These are phyloP conservation scores for Cyberlindnera lachancei DNA, from an alignment of 805 yeast species.

Conservation along the genomic window DNA sequence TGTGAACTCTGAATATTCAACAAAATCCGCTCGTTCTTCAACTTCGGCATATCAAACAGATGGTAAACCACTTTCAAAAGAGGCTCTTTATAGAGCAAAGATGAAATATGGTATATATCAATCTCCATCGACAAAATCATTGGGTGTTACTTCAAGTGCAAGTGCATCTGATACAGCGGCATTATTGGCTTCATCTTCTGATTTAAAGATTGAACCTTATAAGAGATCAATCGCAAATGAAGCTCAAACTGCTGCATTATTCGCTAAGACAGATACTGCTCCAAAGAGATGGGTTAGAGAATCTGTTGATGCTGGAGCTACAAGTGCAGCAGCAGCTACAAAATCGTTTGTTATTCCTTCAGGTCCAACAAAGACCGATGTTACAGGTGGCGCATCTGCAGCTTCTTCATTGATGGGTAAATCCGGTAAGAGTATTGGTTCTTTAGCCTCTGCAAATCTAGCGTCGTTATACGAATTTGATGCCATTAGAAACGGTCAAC, in stretches of 20 bases:
- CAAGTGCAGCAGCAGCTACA: slow-evolving; percentile 33
- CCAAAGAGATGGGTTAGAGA: slow-evolving; percentile 45
- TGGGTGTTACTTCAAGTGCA: slow-evolving; percentile 55
- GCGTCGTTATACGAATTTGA: slow-evolving; percentile 37
- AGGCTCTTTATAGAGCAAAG: slow-evolving; percentile 69
- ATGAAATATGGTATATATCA: slow-evolving; percentile 59
- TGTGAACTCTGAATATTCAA: slow-evolving; percentile 15
- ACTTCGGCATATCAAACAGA: slow-evolving; percentile 63
- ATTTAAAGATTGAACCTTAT: slow-evolving; percentile 56
- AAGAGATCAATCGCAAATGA: slow-evolving; percentile 52
- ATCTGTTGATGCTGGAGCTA: slow-evolving; percentile 41
- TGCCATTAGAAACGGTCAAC: slow-evolving; percentile 33
- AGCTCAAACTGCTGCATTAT: slow-evolving; percentile 59
- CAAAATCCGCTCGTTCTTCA: slow-evolving; percentile 20
- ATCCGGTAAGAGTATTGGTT: slow-evolving; percentile 33
- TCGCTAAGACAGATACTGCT: slow-evolving; percentile 38
- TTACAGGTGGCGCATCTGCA: slow-evolving; percentile 8
- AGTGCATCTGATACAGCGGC: slow-evolving; percentile 72
- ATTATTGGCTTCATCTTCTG: slow-evolving; percentile 60
- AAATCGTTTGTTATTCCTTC: slow-evolving; percentile 2
- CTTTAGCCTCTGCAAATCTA: slow-evolving; percentile 31
- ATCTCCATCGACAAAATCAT: slow-evolving; percentile 37
- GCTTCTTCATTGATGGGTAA: slow-evolving; percentile 14
- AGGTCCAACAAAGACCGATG: neutral
- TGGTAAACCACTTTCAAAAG: slow-evolving; percentile 66